Conservation (phyloP, 805 yeast species). For the Starmerella vaccinii region DNA sequence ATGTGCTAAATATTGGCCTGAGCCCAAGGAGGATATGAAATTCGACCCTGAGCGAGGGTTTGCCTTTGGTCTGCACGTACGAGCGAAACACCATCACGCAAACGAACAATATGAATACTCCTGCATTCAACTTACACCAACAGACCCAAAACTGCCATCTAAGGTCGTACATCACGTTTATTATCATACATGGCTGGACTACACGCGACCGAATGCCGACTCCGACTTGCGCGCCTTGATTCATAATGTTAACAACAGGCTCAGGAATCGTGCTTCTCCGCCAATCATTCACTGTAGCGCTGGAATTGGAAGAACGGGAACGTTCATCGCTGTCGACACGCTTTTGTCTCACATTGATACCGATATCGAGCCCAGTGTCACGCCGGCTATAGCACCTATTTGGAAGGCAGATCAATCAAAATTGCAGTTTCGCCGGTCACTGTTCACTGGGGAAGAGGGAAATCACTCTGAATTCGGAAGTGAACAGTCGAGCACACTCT, state of each 20-base stretch:
- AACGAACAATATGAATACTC: conserved; percentile 24
- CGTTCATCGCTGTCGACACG: conserved; percentile 64
- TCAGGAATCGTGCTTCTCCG: conserved; percentile 41
- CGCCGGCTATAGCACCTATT: conserved; percentile 20
- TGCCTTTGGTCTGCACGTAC: conserved; percentile 21
- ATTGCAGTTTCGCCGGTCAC: conserved; percentile 17
- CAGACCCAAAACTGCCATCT: conserved; percentile 15
- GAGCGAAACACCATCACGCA: conserved; percentile 16
- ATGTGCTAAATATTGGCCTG: conserved; percentile 75
- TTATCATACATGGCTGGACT: conserved; percentile 73
- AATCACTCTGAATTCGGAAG: conserved; percentile 4
- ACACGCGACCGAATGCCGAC: conserved; percentile 44
- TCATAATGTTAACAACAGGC: conserved; percentile 38
- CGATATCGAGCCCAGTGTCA: conserved; percentile 19
- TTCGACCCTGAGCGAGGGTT: conserved; percentile 18
- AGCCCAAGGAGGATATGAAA: conserved; percentile 21
- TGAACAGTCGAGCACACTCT: conserved; percentile 7
- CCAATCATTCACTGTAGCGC: conserved; percentile 86
- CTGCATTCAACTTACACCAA: conserved; percentile 19
- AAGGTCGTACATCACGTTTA: conserved; percentile 51
- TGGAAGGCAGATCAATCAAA: conserved; percentile 19
- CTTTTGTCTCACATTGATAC: conserved; percentile 25
- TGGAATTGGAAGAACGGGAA: conserved; percentile 95
- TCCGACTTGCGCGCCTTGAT: conserved; percentile 44
- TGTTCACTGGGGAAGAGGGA: conserved; percentile 20